Conservation (phyloP, 345 rosid genomes). For the Rhodamnia rubescens region DNA sequence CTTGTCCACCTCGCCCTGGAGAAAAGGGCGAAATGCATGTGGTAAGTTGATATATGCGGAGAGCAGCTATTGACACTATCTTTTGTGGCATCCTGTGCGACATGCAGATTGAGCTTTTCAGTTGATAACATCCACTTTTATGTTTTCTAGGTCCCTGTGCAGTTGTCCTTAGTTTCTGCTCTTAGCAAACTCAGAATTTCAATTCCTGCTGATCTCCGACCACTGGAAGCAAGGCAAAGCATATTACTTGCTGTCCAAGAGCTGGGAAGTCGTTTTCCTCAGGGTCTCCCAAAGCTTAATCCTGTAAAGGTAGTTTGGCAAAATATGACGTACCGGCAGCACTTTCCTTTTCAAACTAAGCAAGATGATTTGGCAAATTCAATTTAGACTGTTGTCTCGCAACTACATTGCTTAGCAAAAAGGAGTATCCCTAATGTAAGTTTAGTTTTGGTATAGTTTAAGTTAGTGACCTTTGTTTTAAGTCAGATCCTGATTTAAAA, state of each 20-base stretch:
- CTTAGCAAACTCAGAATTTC: conserved; percentile 69
- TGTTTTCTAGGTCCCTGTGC: conserved; percentile 76
- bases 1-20: conserved; percentile 85
- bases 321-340: not conserved
- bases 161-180: conserved; percentile 74
- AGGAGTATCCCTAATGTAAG: not conserved
- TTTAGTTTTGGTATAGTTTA: not conserved
- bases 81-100: not conserved
- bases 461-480: not conserved
- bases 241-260: conserved; percentile 82
- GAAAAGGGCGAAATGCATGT: conserved; percentile 99
- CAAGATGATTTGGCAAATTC: not conserved
- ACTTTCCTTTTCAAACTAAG: not conserved
- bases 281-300: conserved; percentile 93
- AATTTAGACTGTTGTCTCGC: not conserved
- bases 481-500: not conserved
- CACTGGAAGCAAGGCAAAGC: conserved; percentile 92
- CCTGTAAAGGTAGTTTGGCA: conserved; percentile 66
- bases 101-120: not conserved
- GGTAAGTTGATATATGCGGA: conserved; percentile 40
- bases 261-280: conserved; percentile 69
- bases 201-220: conserved; percentile 85
- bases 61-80: not conserved
- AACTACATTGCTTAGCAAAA: not conserved
- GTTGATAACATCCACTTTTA: conserved; percentile 2